Evolutionary conservation across 306 rosid species (phyloP).

Genomic region (Quercus mongolica): DNA sequence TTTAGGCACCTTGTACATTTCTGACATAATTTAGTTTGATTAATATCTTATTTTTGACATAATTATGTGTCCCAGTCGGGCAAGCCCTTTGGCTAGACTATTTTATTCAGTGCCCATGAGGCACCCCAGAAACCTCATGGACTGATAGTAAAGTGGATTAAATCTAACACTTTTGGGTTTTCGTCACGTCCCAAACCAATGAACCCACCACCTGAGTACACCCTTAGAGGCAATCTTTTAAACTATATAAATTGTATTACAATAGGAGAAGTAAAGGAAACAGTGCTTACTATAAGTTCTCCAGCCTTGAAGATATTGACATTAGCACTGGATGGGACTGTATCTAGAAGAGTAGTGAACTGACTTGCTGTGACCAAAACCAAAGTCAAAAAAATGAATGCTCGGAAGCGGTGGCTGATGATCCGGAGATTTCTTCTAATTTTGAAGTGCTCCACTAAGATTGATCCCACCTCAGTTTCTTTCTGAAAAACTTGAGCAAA

Average conservation of each 20-base stretch:
- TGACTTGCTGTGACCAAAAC: conserved; percentile 80
- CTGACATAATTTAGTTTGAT: neutral
- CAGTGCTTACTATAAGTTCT: conserved; percentile 65
- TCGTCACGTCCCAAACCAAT: too few species aligned
- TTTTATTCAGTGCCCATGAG: too few species aligned
- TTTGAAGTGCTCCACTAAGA: conserved; percentile 65
- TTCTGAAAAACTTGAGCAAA: conserved; percentile 57
- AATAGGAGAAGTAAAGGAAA: neutral
- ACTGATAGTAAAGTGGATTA: too few species aligned
- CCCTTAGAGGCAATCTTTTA: neutral
- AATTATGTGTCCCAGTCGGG: too few species aligned
- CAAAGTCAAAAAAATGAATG: conserved; percentile 61
- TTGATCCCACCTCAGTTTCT: conserved; percentile 61
- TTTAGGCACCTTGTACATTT: too few species aligned
- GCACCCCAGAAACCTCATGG: too few species aligned
- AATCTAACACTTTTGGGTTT: too few species aligned
- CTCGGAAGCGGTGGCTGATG: conserved; percentile 83
- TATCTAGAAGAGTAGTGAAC: conserved; percentile 56
- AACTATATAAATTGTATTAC: neutral
- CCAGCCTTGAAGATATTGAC: conserved; percentile 73
- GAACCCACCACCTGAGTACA: too few species aligned
- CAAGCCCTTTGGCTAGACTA: too few species aligned
- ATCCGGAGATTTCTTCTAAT: conserved; percentile 53
- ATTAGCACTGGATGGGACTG: conserved; percentile 44
- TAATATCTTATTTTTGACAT: neutral